Evolutionary conservation across 331 rosid species (phyloP), one percentile per base, ranked within the genome.

Genomic region (Pyrus hybrid): DNA sequence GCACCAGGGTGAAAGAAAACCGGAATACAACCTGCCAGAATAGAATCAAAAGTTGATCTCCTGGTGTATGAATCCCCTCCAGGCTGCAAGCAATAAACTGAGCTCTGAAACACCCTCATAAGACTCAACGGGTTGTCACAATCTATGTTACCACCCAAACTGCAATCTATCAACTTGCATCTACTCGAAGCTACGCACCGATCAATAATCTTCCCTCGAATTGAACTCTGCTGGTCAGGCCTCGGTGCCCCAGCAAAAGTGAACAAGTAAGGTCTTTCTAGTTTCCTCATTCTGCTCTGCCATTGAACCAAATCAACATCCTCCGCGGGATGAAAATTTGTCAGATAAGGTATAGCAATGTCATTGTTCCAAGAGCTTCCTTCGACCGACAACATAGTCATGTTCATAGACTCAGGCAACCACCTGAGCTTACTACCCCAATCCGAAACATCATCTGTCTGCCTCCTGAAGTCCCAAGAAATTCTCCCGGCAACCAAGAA

Each of bases 1-100:
- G 91, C 77, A 2, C 96, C 97, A 2, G 97, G 99, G 76, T 92
- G 91, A 35, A 94, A 94, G 80, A 92, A 94, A 66, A 94, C 97
- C 0, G 99, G 97, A 63, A 92, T 76, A 28, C 99, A 94, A 35
- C 97, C 99, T 0, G 96, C 96, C 69, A 90, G 70, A 81, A 90
- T 83, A 2, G 97, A 87, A 71, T 94, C 97, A 53, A 92, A 92
- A 47, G 84, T 80, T 4, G 97, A 94, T 77, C 91, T 84, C 81
- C 99, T 86, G 3, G 99, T 89, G 84, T 92, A 89, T 2, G 97
- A 92, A 67, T 94, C 96, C 25, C 99, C 99, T 0, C 90, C 74
- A 26, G 99, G 97, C 83, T 90, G 99, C 85, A 94, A 80, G 79
- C 96, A 92, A 77, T 82, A 92, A 61, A 87, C 83, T 1, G 92